Percentiles rank a stretch among this genome's conserved stretches.
phyloP scores from a whole-genome alignment of 2,329 filamentous ascomycete species.

The Aspergillus quadrilineatus region DNA sequence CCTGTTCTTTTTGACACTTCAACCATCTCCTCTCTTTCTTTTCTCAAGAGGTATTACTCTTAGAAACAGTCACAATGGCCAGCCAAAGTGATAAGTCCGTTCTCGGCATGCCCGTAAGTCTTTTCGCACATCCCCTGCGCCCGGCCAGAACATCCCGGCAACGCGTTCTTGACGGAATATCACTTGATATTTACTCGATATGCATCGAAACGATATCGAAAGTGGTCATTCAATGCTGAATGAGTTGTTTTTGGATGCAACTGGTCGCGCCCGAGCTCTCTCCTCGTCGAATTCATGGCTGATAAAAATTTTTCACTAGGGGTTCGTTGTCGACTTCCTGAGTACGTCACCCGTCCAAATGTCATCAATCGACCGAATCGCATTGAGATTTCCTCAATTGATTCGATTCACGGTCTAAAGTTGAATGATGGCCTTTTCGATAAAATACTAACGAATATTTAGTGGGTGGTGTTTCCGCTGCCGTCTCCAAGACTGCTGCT shows the following conservation, averaged over 20 bases:
- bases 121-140: constrained; percentile 13
- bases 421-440: background rate
- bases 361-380: constrained; percentile 3
- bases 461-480: constrained; percentile 99
- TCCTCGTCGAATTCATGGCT: constrained; percentile 22
- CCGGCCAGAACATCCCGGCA: constrained; percentile 15
- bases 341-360: constrained; percentile 65
- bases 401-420: background rate
- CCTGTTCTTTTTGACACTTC: constrained; percentile 34
- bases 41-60: constrained; percentile 41
- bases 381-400: constrained; percentile 13
- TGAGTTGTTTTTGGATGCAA: constrained; percentile 1
- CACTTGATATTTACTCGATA: background rate
- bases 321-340: constrained; percentile 97
- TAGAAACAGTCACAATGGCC: constrained; percentile 47
- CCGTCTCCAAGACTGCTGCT: constrained; percentile 99
- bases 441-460: constrained; percentile 46
- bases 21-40: constrained; percentile 39
- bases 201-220: background rate
- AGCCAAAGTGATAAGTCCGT: constrained; percentile 54
- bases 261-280: constrained; percentile 2
- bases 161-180: constrained; percentile 10
- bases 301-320: constrained; percentile 53
- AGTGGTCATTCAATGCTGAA: background rate
- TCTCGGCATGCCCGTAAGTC: constrained; percentile 54